Conservation (phyloP, 2,329 filamentous ascomycete genomes). For the Phialophora expanda region DNA sequence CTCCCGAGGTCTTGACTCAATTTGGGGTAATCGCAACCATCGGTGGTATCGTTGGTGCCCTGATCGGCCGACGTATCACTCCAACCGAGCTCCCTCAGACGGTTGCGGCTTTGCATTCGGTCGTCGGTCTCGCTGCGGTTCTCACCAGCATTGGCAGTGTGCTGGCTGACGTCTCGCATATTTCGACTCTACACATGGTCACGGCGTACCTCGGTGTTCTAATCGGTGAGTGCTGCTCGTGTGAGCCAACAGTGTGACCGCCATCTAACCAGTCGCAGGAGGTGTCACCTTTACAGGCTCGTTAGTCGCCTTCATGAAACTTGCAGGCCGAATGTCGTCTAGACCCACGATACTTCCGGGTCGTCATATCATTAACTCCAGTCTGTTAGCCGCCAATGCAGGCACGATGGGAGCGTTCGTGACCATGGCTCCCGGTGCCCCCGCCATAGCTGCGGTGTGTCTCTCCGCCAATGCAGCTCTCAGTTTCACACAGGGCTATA, state of each 20-base stretch:
- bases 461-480: conserved; percentile 76
- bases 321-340: conserved; percentile 81
- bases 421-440: conserved; percentile 78
- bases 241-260: not conserved
- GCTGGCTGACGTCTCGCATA: conserved; percentile 68
- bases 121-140: conserved; percentile 86
- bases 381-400: conserved; percentile 74
- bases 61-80: conserved; percentile 85
- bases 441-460: conserved; percentile 77
- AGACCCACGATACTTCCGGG: conserved; percentile 74
- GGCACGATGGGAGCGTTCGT: conserved; percentile 85
- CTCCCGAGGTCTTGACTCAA: conserved; percentile 76
- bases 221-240: conserved; percentile 60
- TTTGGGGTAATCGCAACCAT: conserved; percentile 76
- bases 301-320: conserved; percentile 86
- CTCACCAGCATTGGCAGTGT: conserved; percentile 88
- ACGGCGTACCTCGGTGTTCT: conserved; percentile 85
- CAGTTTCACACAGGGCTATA: conserved; percentile 85
- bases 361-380: conserved; percentile 74
- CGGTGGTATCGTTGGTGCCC: conserved; percentile 66
- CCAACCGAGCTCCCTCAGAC: conserved; percentile 88
- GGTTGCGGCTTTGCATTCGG: conserved; percentile 85
- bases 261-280: conserved; percentile 46
- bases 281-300: conserved; percentile 91
- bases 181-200: conserved; percentile 80